phyloP scores from a whole-genome alignment of 2,329 filamentous ascomycete genomes.

The Clarireedia monteithiana region DNA sequence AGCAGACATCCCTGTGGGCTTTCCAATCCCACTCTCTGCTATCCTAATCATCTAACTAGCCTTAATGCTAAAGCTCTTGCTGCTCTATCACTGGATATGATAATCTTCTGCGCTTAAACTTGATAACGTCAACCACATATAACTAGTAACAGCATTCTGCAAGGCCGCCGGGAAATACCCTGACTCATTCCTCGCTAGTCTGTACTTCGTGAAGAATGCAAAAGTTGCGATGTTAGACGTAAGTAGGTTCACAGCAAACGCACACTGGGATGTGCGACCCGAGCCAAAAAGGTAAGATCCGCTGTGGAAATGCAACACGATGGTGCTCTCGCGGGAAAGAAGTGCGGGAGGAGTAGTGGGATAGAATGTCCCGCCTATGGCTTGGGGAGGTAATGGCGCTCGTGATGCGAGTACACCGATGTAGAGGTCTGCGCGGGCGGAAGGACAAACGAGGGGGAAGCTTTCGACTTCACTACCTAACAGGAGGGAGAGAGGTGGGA shows the following conservation, averaged over 20 bases:
- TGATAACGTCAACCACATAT: not conserved
- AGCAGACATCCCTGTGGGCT: not conserved
- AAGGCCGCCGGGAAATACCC: not conserved
- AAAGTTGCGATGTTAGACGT: not conserved
- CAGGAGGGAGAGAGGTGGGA: not conserved
- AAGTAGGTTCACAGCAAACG: not conserved
- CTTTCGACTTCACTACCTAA: not conserved
- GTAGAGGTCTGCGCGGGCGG: not conserved
- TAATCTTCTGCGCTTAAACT: not conserved
- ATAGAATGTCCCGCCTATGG: not conserved
- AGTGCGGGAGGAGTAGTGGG: not conserved
- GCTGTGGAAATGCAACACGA: not conserved
- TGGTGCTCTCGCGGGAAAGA: not conserved
- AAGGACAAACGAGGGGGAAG: not conserved
- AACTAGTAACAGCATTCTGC: not conserved
- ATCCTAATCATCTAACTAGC: not conserved
- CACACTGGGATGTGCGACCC: not conserved
- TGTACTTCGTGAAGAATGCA: not conserved
- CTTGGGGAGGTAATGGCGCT: not conserved
- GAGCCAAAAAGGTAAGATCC: not conserved
- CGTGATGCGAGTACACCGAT: not conserved
- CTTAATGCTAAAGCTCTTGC: not conserved
- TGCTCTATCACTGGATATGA: not conserved
- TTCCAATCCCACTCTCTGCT: not conserved
- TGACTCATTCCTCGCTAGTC: not conserved